Percentiles rank a stretch among this genome's conserved stretches.
These are phyloP conservation scores for Vitis labrusca DNA, from an alignment of 164 flowering plant genomes.

Conservation along the genomic window DNA sequence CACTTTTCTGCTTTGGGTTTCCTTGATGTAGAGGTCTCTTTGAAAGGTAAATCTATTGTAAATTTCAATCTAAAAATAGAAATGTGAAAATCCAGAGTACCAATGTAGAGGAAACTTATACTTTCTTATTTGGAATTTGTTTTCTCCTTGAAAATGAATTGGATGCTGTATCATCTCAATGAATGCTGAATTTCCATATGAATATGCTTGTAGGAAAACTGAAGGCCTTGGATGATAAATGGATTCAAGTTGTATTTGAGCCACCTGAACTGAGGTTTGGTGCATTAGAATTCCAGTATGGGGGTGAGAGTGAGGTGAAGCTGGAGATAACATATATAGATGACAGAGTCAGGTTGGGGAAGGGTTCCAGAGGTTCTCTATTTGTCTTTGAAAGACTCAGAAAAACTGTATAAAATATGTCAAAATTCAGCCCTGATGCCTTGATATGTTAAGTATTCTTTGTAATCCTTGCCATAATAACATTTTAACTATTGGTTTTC, in stretches of 20 bases:
- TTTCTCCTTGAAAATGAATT: too few species aligned
- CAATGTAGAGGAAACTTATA: neutral
- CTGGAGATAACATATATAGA: constrained; percentile 85
- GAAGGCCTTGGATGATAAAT: constrained; percentile 64
- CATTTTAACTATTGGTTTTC: too few species aligned
- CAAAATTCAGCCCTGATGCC: neutral
- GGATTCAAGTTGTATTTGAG: constrained; percentile 94
- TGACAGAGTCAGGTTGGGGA: constrained; percentile 81
- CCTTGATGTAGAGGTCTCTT: constrained; percentile 84
- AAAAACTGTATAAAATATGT: neutral
- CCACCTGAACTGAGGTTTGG: constrained; percentile 88
- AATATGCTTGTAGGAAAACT: constrained; percentile 52
- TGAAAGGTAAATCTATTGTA: constrained; percentile 54
- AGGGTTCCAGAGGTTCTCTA: constrained; percentile 86
- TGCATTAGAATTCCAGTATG: constrained; percentile 62
- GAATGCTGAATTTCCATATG: neutral
- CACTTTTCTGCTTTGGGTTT: constrained; percentile 75
- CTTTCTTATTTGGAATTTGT: too few species aligned
- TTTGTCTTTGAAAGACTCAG: constrained; percentile 77
- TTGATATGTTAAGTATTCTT: too few species aligned
- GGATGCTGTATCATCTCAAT: neutral
- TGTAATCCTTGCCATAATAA: too few species aligned
- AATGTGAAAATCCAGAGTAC: neutral
- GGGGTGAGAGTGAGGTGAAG: constrained; percentile 88
- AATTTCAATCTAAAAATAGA: neutral